Conservation (phyloP, 345 rosid species). For the Trapa incisa region DNA sequence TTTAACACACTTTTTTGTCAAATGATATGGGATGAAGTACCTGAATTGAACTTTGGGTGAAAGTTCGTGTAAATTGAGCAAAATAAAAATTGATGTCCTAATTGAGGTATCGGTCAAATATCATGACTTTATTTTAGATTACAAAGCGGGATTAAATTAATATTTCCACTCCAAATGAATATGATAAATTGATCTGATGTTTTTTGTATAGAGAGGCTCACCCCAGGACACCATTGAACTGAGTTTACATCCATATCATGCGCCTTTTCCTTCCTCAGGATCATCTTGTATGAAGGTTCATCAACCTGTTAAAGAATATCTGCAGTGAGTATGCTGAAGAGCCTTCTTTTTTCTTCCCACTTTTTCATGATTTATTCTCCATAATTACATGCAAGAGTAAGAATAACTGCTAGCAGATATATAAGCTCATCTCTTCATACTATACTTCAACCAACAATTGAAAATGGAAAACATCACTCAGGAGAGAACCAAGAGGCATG, state of each 20-base stretch:
- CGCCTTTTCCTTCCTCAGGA: constrained; percentile 74
- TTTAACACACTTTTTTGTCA: no score
- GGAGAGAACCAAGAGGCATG: neutral
- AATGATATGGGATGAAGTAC: no score
- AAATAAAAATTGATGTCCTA: no score
- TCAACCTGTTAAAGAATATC: constrained; percentile 34
- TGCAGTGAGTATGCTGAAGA: neutral
- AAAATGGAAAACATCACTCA: neutral
- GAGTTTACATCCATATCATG: constrained; percentile 83
- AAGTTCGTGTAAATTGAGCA: no score
- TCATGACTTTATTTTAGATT: no score
- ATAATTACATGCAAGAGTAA: neutral
- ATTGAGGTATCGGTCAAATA: no score
- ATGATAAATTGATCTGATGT: neutral
- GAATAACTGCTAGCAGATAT: neutral
- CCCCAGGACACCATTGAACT: constrained; percentile 70
- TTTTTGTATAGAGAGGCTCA: constrained; percentile 24
- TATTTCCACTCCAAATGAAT: neutral
- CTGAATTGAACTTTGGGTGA: no score
- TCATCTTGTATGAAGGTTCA: constrained; percentile 49
- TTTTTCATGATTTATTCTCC: neutral
- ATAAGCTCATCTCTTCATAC: neutral
- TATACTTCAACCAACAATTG: neutral
- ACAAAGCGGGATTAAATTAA: neutral
- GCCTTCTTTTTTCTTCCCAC: neutral